Evolutionary conservation across 1,284 basidiomycete genomes (phyloP).

Genomic region (Somion occarium): DNA sequence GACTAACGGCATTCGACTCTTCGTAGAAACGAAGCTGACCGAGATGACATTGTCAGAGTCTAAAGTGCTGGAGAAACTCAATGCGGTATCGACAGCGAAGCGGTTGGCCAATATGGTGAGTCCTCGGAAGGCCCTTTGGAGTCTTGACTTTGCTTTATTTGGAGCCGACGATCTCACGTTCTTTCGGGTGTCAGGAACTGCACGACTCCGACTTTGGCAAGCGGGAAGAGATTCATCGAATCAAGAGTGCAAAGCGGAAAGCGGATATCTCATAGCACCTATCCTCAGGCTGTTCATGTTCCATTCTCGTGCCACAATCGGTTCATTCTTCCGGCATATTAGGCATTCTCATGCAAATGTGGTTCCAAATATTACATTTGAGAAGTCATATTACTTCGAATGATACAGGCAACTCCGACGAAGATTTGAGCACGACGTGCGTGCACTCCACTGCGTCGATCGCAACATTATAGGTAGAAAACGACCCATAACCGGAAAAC

Average conservation of each 20-base stretch:
- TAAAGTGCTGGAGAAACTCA: conserved; percentile 82
- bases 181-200: conserved; percentile 66
- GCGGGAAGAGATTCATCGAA: conserved; percentile 75
- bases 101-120: conserved; percentile 90
- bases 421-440: too few relatives aligned
- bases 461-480: too few relatives aligned
- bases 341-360: too few relatives aligned
- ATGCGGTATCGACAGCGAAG: conserved; percentile 88
- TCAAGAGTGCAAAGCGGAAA: conserved; percentile 49
- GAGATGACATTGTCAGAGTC: conserved; percentile 79
- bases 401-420: too few relatives aligned
- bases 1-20: neutral
- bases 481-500: too few relatives aligned
- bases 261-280: conserved; percentile 20
- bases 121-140: conserved; percentile 8
- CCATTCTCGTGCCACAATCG: too few relatives aligned
- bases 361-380: too few relatives aligned
- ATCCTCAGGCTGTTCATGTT: too few relatives aligned
- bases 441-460: too few relatives aligned
- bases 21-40: conserved; percentile 66
- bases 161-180: neutral
- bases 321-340: too few relatives aligned
- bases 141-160: neutral
- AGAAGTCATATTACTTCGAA: too few relatives aligned
- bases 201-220: conserved; percentile 91